Conservation (phyloP, 768 basidiomycete genomes). For the Lactifluus echinatus region DNA sequence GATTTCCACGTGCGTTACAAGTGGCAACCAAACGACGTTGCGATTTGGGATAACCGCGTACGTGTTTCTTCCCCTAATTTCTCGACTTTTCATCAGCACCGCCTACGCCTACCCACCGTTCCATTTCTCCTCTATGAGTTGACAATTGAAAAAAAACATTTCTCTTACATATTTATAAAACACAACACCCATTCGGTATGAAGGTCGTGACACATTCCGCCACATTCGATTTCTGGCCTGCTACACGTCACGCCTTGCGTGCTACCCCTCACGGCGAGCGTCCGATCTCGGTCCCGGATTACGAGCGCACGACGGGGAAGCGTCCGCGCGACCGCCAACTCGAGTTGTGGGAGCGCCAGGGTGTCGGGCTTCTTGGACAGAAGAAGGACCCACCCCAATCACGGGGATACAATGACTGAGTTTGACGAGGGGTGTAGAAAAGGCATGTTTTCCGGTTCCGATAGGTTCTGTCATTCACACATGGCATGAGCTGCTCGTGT, state of each 20-base stretch:
- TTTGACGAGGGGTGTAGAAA: too few relatives aligned
- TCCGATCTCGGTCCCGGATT: conserved; percentile 67
- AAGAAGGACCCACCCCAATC: conserved; percentile 32
- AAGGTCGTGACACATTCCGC: conserved; percentile 71
- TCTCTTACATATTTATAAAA: too few relatives aligned
- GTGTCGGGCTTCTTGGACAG: conserved; percentile 35
- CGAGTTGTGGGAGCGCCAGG: conserved; percentile 64
- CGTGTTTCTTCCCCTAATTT: conserved; percentile 23
- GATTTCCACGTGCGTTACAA: conserved; percentile 71
- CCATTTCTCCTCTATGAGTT: too few relatives aligned
- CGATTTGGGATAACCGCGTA: conserved; percentile 82
- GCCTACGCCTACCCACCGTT: too few relatives aligned
- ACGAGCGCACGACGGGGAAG: conserved; percentile 55
- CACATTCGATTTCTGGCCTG: conserved; percentile 77
- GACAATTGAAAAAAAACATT: too few relatives aligned
- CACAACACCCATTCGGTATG: too few relatives aligned
- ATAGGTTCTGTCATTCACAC: too few relatives aligned
- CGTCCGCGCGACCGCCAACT: conserved; percentile 64
- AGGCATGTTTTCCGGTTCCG: too few relatives aligned
- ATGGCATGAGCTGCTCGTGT: too few relatives aligned
- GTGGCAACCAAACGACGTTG: conserved; percentile 70
- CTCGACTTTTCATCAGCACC: too few relatives aligned
- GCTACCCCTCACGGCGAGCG: conserved; percentile 76
- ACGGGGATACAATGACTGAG: conserved; percentile 54
- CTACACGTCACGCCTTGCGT: conserved; percentile 67